Percentiles rank a stretch among this genome's conserved stretches.
These are phyloP conservation scores for Wallacemonas collosoma DNA, from an alignment of 208 protist species.

Conservation along the genomic window DNA sequence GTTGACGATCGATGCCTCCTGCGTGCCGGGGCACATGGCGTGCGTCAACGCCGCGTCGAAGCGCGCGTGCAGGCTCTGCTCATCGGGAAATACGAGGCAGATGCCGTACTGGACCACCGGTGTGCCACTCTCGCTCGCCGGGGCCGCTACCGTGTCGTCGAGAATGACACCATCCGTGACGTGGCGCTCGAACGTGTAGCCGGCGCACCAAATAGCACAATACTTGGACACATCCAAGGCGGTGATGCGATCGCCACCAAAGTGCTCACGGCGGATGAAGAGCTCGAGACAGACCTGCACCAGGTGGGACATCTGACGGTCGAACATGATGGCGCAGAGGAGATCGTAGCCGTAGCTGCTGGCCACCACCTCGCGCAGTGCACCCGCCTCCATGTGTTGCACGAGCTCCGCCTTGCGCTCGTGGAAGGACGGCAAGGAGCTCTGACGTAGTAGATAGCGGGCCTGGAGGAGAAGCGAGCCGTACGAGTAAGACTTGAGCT, in stretches of 20 bases:
- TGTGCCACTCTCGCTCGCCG: conserved; percentile 15
- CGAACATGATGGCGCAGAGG: conserved; percentile 81
- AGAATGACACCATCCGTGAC: conserved; percentile 39
- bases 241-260: conserved; percentile 56
- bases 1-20: conserved; percentile 41
- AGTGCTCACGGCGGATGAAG: conserved; percentile 83
- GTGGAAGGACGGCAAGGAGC: conserved; percentile 66
- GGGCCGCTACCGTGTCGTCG: conserved; percentile 26
- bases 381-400: conserved; percentile 58
- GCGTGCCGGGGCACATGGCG: conserved; percentile 29
- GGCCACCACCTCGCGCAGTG: conserved; percentile 43
- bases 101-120: conserved; percentile 32
- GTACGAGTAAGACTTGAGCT: conserved; percentile 52
- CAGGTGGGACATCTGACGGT: conserved; percentile 69
- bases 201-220: conserved; percentile 56
- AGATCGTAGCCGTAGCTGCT: conserved; percentile 74
- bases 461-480: conserved; percentile 70
- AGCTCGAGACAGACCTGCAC: conserved; percentile 72
- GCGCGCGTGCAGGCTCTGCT: conserved; percentile 37
- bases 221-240: conserved; percentile 67
- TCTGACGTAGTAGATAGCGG: conserved; percentile 72
- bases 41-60: conserved; percentile 28
- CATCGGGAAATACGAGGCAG: conserved; percentile 67
- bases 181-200: conserved; percentile 56
- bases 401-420: conserved; percentile 74